Conservation (phyloP, 495 filamentous ascomycete species). For the Hamigera avellanea region DNA sequence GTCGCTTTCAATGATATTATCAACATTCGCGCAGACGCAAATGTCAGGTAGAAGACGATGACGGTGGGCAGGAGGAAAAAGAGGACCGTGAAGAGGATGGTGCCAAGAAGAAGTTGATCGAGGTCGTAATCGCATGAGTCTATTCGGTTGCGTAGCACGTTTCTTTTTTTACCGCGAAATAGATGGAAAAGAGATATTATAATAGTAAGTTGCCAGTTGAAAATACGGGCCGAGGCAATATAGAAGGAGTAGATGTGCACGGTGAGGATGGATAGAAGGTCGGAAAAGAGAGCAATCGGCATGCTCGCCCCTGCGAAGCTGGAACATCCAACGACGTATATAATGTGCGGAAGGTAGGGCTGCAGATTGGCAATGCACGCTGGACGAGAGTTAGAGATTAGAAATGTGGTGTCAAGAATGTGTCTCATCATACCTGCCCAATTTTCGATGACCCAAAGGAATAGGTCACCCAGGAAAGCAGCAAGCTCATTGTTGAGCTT, state of each 20-base stretch:
- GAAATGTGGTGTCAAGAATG: neutral
- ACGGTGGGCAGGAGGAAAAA: conserved; percentile 95
- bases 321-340: conserved; percentile 89
- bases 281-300: conserved; percentile 93
- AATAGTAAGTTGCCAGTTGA: conserved; percentile 95
- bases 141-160: conserved; percentile 92
- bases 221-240: conserved; percentile 89
- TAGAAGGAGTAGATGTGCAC: conserved; percentile 98
- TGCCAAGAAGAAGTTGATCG: conserved; percentile 91
- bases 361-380: conserved; percentile 65
- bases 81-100: conserved; percentile 89
- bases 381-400: conserved; percentile 16
- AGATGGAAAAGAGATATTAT: conserved; percentile 95
- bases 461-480: conserved; percentile 83
- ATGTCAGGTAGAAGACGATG: conserved; percentile 92
- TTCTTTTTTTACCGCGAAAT: conserved; percentile 95
- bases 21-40: conserved; percentile 84
- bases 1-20: conserved; percentile 86
- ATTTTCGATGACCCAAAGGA: conserved; percentile 96
- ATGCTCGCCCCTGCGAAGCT: conserved; percentile 93
- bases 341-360: conserved; percentile 70
- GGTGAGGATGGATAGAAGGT: conserved; percentile 83
- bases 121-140: conserved; percentile 99
- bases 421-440: conserved; percentile 58
- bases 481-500: conserved; percentile 96